Conservation (phyloP, 1,284 basidiomycete genomes). For the Ceratobasidium sp. region DNA sequence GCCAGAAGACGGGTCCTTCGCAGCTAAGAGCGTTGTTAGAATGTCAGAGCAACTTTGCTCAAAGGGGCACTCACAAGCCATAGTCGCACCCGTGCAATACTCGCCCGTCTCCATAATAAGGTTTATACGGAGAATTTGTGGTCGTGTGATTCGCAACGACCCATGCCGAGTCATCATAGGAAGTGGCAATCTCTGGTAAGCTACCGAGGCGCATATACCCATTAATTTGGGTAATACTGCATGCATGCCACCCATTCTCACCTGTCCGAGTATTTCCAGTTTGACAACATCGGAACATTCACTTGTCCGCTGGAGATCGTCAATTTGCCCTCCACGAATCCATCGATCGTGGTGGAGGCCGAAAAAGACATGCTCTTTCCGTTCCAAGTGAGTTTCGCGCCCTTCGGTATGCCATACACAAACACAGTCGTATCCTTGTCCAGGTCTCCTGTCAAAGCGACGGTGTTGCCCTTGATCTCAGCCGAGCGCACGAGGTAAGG, state of each 20-base stretch:
- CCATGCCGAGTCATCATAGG: conserved; percentile 70
- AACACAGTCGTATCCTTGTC: conserved; percentile 55
- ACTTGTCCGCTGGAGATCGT: conserved; percentile 25
- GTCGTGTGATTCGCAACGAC: conserved; percentile 67
- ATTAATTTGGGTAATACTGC: neutral
- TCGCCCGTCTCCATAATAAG: conserved; percentile 70
- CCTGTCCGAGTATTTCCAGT: conserved; percentile 71
- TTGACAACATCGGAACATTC: conserved; percentile 51
- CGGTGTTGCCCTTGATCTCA: conserved; percentile 48
- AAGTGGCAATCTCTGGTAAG: conserved; percentile 66
- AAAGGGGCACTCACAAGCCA: conserved; percentile 65
- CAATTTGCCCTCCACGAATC: conserved; percentile 21
- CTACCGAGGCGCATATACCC: conserved; percentile 47
- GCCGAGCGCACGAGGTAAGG: conserved; percentile 64
- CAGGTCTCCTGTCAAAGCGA: conserved; percentile 60
- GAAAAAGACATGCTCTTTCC: conserved; percentile 51
- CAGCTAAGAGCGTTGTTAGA: conserved; percentile 58
- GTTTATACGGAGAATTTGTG: conserved; percentile 72
- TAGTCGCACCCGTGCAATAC: conserved; percentile 82
- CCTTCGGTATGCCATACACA: conserved; percentile 60
- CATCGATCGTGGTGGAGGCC: conserved; percentile 21
- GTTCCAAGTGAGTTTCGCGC: conserved; percentile 72
- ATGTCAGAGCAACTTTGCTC: neutral
- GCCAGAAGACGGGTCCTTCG: conserved; percentile 78
- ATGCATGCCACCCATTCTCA: neutral